phyloP scores from a whole-genome alignment of 2,329 filamentous ascomycete genomes.

The Zymoseptoria pseudotritici region DNA sequence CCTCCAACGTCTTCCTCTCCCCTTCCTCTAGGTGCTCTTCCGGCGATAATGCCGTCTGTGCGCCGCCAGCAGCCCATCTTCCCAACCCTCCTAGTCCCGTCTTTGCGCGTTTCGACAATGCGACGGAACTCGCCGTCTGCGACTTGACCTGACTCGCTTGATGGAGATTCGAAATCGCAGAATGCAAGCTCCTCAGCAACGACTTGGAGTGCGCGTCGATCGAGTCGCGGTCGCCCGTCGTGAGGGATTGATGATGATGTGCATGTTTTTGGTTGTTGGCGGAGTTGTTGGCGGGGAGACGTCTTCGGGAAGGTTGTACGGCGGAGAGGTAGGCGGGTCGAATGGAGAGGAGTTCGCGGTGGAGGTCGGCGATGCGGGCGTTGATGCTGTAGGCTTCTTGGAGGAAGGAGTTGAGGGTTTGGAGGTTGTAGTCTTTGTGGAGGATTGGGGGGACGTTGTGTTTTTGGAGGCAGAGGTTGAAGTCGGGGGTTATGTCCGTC shows the following conservation, averaged over 20 bases:
- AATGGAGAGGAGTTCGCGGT: slow-evolving; percentile 71
- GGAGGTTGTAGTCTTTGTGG: slow-evolving; percentile 34
- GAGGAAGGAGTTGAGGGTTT: slow-evolving; percentile 70
- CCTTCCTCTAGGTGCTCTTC: slow-evolving; percentile 70
- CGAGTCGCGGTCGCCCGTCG: slow-evolving; percentile 73
- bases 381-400: slow-evolving; percentile 96
- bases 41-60: slow-evolving; percentile 45
- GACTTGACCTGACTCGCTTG: slow-evolving; percentile 77
- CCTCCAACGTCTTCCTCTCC: slow-evolving; percentile 55
- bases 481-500: slow-evolving; percentile 58
- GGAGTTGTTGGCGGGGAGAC: slow-evolving; percentile 25
- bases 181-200: slow-evolving; percentile 76
- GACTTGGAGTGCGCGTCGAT: slow-evolving; percentile 83
- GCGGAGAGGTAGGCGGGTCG: slow-evolving; percentile 88
- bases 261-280: slow-evolving; percentile 21
- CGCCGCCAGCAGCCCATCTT: slow-evolving; percentile 56
- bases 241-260: slow-evolving; percentile 54
- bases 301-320: slow-evolving; percentile 51
- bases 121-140: slow-evolving; percentile 62
- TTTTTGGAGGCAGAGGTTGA: slow-evolving; percentile 60
- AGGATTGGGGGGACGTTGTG: slow-evolving; percentile 46
- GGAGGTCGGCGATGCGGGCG: slow-evolving; percentile 72
- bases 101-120: slow-evolving; percentile 61
- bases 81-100: slow-evolving; percentile 59
- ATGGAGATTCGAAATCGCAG: slow-evolving; percentile 69